Evolutionary conservation across 2,329 filamentous ascomycete genomes (phyloP).

Genomic region (Pseudopyricularia cyperi): DNA sequence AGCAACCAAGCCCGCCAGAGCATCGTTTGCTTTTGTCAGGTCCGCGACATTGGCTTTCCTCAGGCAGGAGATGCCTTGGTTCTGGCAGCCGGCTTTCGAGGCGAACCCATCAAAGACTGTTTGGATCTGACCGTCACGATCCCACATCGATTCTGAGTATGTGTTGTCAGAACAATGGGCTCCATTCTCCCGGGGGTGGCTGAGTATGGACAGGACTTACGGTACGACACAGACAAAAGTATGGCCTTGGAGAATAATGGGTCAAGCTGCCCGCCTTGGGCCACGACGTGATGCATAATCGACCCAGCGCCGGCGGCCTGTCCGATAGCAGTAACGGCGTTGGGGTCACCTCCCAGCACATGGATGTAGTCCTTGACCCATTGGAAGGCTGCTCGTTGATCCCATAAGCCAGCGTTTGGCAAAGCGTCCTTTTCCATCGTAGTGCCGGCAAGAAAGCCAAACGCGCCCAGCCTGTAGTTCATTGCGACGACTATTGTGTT

Average conservation of each 20-base stretch:
- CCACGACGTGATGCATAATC: conserved; percentile 35
- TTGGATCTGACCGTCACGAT: conserved; percentile 16
- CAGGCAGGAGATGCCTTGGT: conserved; percentile 15
- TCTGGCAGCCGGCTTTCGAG: conserved; percentile 16
- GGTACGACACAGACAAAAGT: conserved; percentile 20
- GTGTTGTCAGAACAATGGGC: not conserved
- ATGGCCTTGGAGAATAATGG: conserved; percentile 26
- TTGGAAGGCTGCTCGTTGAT: conserved; percentile 29
- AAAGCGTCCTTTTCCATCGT: conserved; percentile 26
- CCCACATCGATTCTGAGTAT: conserved; percentile 15
- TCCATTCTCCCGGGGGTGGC: not conserved
- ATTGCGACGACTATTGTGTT: conserved; percentile 30
- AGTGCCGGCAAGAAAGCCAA: conserved; percentile 30
- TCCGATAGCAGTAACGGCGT: conserved; percentile 32
- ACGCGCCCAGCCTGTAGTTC: conserved; percentile 36
- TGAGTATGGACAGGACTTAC: not conserved
- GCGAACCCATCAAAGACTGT: conserved; percentile 18
- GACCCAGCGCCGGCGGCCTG: conserved; percentile 37
- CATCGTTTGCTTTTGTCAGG: conserved; percentile 15
- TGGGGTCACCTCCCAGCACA: conserved; percentile 31
- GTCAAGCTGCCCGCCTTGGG: conserved; percentile 25
- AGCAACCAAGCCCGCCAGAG: conserved; percentile 12
- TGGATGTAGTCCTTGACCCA: conserved; percentile 34
- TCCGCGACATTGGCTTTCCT: conserved; percentile 10
- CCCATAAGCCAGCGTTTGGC: conserved; percentile 29